These are phyloP conservation scores for Leishmania turanica DNA, from an alignment of 208 protist species.

Conservation along the genomic window DNA sequence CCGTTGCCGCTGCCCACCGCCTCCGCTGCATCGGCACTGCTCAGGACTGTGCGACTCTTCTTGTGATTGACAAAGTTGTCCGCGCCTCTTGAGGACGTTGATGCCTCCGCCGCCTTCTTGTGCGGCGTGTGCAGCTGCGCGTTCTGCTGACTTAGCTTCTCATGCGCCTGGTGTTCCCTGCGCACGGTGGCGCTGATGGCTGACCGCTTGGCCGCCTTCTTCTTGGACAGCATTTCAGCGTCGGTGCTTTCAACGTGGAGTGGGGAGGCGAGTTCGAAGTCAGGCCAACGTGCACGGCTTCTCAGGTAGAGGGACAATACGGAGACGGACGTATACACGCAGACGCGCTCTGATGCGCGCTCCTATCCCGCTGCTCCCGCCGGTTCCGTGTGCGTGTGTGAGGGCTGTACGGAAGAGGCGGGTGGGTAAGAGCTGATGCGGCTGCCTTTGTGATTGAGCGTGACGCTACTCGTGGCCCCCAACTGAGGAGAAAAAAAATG, in stretches of 20 bases:
- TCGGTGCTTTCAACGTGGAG: neutral
- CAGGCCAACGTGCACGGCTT: neutral
- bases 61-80: neutral
- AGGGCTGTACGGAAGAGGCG: neutral
- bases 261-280: neutral
- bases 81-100: neutral
- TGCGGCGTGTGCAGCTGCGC: neutral
- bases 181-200: slow-evolving; percentile 43
- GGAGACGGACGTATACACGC: slow-evolving; percentile 5
- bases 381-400: neutral
- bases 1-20: slow-evolving; percentile 23
- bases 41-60: slow-evolving; percentile 7
- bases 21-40: slow-evolving; percentile 30
- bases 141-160: slow-evolving; percentile 15
- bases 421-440: neutral
- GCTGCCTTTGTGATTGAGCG: neutral
- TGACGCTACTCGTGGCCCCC: neutral
- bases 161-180: slow-evolving; percentile 31
- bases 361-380: neutral
- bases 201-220: slow-evolving; percentile 48
- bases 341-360: neutral
- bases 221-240: slow-evolving; percentile 75
- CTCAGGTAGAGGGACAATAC: slow-evolving; percentile 20
- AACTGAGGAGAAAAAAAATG: neutral
- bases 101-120: neutral